Base-by-base conservation (phyloP, 2,329 filamentous ascomycete genomes). In the Diaporthe velutina region DNA sequence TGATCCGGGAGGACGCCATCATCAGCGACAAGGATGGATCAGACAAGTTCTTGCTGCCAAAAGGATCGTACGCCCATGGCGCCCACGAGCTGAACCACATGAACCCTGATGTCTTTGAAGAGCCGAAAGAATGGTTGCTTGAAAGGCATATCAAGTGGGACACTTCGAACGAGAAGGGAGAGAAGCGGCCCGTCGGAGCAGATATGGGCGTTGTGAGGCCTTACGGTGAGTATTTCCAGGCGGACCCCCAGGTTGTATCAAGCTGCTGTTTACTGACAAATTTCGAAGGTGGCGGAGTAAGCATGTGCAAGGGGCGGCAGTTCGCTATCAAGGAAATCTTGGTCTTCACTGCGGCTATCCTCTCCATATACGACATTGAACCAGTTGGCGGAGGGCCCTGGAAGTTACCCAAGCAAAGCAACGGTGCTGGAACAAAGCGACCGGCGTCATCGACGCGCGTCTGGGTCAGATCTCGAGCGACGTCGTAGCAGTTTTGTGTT, bases 351-450 rank as follows among this genome's bases (percentile, higher is more conserved):
- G 80, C 83, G 0, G 77, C 82, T 19, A 80, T 85, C 19, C 76
- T 85, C 42, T 80, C 82, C 0, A 79, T 84, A 35, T 85, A 85
- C 72, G 82, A 85, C 28, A 80, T 85, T 33, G 74, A 79, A 60
- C 80, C 84, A 8, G 64, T 30, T 25, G 66, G 52, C 15, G 72
- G 60, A 17, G 74, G 57, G 30, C 72, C 74, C 2, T 76, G 74
- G 74, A 74, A 74, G 60, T n/a, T 76, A 6, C 74, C 74, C 28
- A 66, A 50, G 68, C 74, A 66, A 35, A 52, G 45, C 25, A 50
- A 19, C 9, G 40, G 50, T 52, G 74, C 61, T n/a, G 74, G 72
- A 13, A 66, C 74, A 38, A 74, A 71, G 33, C 60, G 35, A 10
- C 74, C 74, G 17, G 17, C 40, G 22, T 54, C 68, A 12, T 64